phyloP scores from a whole-genome alignment of 2,329 filamentous ascomycete species.

The Fusarium redolens region DNA sequence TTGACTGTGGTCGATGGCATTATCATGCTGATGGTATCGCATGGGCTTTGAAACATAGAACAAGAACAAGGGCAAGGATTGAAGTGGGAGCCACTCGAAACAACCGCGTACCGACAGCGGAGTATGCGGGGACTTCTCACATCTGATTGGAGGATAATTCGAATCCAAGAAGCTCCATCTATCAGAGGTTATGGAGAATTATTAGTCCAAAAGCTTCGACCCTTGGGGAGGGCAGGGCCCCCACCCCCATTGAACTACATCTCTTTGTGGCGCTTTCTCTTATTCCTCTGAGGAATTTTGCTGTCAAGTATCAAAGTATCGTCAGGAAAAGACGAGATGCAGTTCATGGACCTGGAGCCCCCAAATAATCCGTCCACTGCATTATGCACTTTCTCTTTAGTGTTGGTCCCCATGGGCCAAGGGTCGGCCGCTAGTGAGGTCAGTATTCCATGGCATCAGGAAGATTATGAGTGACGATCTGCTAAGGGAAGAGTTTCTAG shows the following conservation, averaged over 20 bases:
- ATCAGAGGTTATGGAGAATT: conserved; percentile 44
- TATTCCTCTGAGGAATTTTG: conserved; percentile 6
- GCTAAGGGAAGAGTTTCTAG: not conserved
- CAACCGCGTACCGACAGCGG: conserved; percentile 34
- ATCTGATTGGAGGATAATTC: conserved; percentile 41
- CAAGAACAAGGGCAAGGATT: conserved; percentile 23
- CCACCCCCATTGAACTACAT: conserved; percentile 32
- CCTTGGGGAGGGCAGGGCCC: not conserved
- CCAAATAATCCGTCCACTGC: conserved; percentile 39
- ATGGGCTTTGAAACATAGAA: conserved; percentile 45
- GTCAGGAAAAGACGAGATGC: conserved; percentile 9
- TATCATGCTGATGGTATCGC: conserved; percentile 26
- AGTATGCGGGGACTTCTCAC: conserved; percentile 28
- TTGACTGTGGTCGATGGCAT: not conserved
- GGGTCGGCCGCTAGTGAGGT: conserved; percentile 21
- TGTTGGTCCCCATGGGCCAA: conserved; percentile 5
- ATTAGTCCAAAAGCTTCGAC: conserved; percentile 36
- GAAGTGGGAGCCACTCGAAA: conserved; percentile 22
- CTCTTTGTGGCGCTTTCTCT: conserved; percentile 16
- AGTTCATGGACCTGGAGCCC: conserved; percentile 26
- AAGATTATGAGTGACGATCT: conserved; percentile 6
- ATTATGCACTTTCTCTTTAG: not conserved
- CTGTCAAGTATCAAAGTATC: conserved; percentile 8
- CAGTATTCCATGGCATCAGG: not conserved
- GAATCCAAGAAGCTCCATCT: conserved; percentile 25